Evolutionary conservation across 495 filamentous ascomycete genomes (phyloP).

Genomic region (Daldinia bambusicola): DNA sequence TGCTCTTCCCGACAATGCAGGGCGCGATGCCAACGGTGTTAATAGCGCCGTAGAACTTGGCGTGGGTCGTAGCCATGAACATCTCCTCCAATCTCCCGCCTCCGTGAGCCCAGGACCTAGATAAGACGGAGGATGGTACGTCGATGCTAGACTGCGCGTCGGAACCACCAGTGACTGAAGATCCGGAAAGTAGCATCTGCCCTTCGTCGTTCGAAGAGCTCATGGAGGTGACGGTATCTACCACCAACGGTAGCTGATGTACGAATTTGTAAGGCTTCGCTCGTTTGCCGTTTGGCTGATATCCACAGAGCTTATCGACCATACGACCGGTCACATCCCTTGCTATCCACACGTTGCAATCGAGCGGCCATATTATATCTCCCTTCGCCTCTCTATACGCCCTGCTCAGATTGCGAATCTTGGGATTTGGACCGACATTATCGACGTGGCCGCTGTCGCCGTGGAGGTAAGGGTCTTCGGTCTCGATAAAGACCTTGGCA

Average conservation of each 20-base stretch:
- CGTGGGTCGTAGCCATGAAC: constrained; percentile 93
- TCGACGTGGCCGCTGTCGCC: constrained; percentile 60
- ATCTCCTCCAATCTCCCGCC: constrained; percentile 93
- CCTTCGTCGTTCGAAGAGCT: constrained; percentile 51
- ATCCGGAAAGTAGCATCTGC: constrained; percentile 56
- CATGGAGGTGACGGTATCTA: constrained; percentile 69
- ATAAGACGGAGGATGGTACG: constrained; percentile 43
- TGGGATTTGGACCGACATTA: constrained; percentile 92
- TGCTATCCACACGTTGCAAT: constrained; percentile 96
- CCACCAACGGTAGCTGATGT: constrained; percentile 88
- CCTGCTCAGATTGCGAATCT: constrained; percentile 96
- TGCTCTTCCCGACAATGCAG: constrained; percentile 96
- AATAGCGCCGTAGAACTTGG: constrained; percentile 98
- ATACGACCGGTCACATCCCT: constrained; percentile 81
- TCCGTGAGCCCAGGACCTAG: constrained; percentile 53
- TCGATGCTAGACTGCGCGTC: constrained; percentile 32
- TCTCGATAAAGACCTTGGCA: constrained; percentile 80
- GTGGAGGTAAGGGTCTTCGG: constrained; percentile 81
- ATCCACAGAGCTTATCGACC: constrained; percentile 86
- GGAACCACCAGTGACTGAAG: constrained; percentile 43
- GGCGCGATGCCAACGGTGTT: constrained; percentile 91
- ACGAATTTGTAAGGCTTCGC: constrained; percentile 87
- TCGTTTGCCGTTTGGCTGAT: constrained; percentile 51
- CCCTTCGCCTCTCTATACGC: constrained; percentile 94
- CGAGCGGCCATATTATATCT: constrained; percentile 93